phyloP scores from a whole-genome alignment of 2,329 filamentous ascomycete species.

The Cryoendolithus antarcticus region DNA sequence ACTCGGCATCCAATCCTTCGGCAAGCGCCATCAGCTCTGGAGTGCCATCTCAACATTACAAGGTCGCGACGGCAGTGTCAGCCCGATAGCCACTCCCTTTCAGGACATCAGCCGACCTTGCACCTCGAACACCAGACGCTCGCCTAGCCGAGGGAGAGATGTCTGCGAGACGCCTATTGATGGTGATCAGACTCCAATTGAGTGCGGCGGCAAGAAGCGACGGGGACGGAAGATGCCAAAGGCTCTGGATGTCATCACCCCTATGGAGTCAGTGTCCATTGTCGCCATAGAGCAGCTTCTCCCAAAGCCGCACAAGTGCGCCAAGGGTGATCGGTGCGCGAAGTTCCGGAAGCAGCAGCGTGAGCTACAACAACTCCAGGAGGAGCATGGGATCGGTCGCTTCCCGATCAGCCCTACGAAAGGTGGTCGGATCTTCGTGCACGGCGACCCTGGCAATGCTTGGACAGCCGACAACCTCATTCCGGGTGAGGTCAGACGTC shows the following conservation, averaged over 20 bases:
- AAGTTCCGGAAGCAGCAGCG: conserved; percentile 74
- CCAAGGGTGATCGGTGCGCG: conserved; percentile 73
- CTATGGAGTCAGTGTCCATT: conserved; percentile 76
- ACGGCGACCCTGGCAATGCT: conserved; percentile 68
- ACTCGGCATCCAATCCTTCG: conserved; percentile 68
- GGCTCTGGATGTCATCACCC: conserved; percentile 56
- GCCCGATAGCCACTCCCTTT: conserved; percentile 35
- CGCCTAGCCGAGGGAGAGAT: conserved; percentile 12
- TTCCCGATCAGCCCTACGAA: conserved; percentile 50
- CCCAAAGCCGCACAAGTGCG: conserved; percentile 71
- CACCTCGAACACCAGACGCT: conserved; percentile 19
- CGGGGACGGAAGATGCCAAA: conserved; percentile 27
- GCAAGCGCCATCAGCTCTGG: conserved; percentile 68
- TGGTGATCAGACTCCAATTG: conserved; percentile 21
- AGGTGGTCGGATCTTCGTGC: conserved; percentile 60
- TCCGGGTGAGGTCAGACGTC: conserved; percentile 34
- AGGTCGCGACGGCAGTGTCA: conserved; percentile 30
- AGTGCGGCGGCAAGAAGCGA: conserved; percentile 24
- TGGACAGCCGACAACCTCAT: conserved; percentile 45
- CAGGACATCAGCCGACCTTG: conserved; percentile 36
- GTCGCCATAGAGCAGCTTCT: conserved; percentile 84
- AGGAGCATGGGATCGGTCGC: conserved; percentile 44
- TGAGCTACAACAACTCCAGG: conserved; percentile 60
- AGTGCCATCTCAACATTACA: conserved; percentile 62
- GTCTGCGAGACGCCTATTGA: conserved; percentile 12